Conservation (phyloP, 2,329 filamentous ascomycete genomes). For the Fusarium sp. region DNA sequence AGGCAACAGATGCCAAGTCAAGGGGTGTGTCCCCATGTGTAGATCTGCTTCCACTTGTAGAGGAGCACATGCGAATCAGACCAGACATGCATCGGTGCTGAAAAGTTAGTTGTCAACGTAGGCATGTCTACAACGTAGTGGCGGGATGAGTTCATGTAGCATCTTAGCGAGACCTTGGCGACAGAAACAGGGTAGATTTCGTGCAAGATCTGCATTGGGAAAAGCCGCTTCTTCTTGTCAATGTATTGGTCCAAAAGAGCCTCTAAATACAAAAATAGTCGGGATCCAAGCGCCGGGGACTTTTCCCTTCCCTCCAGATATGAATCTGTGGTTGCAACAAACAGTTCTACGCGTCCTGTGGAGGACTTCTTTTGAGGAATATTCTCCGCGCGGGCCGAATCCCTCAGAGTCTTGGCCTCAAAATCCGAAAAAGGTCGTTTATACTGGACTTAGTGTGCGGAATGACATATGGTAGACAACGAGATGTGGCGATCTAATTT, state of each 20-base stretch:
- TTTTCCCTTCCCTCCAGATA: slow-evolving; percentile 5
- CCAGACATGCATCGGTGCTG: slow-evolving; percentile 26
- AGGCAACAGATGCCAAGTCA: slow-evolving; percentile 6
- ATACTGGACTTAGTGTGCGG: background rate
- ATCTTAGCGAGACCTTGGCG: slow-evolving; percentile 28
- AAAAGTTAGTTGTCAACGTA: slow-evolving; percentile 24
- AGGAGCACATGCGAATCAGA: slow-evolving; percentile 28
- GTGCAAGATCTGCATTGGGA: slow-evolving; percentile 10
- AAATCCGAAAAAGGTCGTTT: background rate
- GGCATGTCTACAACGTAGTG: slow-evolving; percentile 10
- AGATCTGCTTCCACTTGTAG: slow-evolving; percentile 32
- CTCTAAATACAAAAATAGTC: slow-evolving; percentile 32
- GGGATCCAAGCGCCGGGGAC: slow-evolving; percentile 27
- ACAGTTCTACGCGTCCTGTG: slow-evolving; percentile 8
- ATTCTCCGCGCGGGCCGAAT: slow-evolving; percentile 33
- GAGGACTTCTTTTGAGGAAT: slow-evolving; percentile 16
- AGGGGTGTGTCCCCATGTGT: slow-evolving; percentile 9
- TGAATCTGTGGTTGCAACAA: slow-evolving; percentile 24
- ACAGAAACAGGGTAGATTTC: background rate
- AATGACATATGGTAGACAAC: background rate
- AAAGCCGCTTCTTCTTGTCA: slow-evolving; percentile 26
- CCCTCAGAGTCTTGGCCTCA: slow-evolving; percentile 6
- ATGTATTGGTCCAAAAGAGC: slow-evolving; percentile 14
- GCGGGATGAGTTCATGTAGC: slow-evolving; percentile 21
- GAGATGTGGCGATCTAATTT: slow-evolving; percentile 14